A percentile compares a stretch with the other conserved stretches of the same genome.
phyloP scores from a whole-genome alignment of 2,329 filamentous ascomycete species.

The Ascochyta rabiei region DNA sequence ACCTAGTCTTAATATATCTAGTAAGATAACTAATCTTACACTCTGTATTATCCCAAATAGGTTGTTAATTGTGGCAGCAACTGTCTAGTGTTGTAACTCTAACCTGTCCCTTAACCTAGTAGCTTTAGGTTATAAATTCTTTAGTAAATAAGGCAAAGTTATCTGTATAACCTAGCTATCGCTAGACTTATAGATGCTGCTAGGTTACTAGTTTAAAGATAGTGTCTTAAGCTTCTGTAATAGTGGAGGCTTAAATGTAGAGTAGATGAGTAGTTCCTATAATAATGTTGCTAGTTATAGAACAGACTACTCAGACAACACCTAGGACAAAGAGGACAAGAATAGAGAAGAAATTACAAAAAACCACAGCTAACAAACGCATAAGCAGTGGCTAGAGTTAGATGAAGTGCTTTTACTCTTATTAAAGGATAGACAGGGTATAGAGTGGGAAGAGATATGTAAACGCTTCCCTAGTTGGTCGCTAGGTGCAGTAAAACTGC shows the following conservation, averaged over 20 bases:
- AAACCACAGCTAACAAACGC: conserved; percentile 12
- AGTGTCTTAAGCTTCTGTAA: conserved; percentile 8
- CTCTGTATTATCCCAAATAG: conserved; percentile 10
- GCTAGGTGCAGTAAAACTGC: conserved; percentile 15
- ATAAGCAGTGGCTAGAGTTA: conserved; percentile 14
- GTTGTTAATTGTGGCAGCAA: conserved; percentile 18
- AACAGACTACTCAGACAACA: conserved; percentile 17
- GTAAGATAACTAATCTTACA: conserved; percentile 15
- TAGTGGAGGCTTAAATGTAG: conserved; percentile 13
- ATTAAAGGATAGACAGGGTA: conserved; percentile 17
- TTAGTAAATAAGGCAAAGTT: conserved; percentile 16
- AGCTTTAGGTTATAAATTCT: conserved; percentile 10
- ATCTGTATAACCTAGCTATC: neutral
- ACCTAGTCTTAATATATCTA: conserved; percentile 4
- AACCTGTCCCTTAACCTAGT: conserved; percentile 6
- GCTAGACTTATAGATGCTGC: conserved; percentile 18
- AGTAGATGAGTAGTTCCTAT: conserved; percentile 14
- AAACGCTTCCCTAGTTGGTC: conserved; percentile 17
- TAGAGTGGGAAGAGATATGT: conserved; percentile 19
- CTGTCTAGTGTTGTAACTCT: conserved; percentile 11
- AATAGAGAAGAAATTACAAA: conserved; percentile 14
- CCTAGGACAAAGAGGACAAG: conserved; percentile 13
- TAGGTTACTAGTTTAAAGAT: conserved; percentile 15
- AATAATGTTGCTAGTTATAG: conserved; percentile 14
- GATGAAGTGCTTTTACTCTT: conserved; percentile 21